These are phyloP conservation scores for Cyanodermella asteris DNA, from an alignment of 2,329 filamentous ascomycete species.

Conservation along the genomic window DNA sequence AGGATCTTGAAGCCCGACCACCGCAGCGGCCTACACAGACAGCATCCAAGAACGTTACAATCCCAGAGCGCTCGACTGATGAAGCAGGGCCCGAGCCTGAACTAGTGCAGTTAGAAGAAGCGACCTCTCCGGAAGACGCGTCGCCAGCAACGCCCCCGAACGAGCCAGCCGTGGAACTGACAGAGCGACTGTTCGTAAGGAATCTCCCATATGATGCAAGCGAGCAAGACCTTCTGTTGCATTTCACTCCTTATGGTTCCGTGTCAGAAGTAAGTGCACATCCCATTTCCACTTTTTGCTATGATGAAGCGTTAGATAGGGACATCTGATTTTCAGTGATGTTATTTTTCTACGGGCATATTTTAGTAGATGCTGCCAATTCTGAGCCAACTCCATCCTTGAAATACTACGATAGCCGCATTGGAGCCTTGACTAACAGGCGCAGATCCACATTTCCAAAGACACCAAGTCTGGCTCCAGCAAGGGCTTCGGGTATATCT, in stretches of 20 bases:
- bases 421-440: no score
- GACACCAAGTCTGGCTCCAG: constrained; percentile 46
- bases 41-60: constrained; percentile 1
- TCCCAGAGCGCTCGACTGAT: constrained; percentile 12
- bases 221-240: constrained; percentile 50
- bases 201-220: constrained; percentile 68
- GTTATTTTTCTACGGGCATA: constrained; percentile 85
- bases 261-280: constrained; percentile 61
- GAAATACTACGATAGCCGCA: constrained; percentile 23
- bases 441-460: constrained; percentile 74
- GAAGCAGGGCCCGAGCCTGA: constrained; percentile 34
- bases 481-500: constrained; percentile 81
- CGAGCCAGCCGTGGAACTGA: constrained; percentile 22
- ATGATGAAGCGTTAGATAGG: constrained; percentile 99
- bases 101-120: neutral
- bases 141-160: neutral
- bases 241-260: constrained; percentile 50
- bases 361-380: constrained; percentile 99
- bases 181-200: constrained; percentile 62
- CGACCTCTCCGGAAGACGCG: neutral
- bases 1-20: constrained; percentile 22
- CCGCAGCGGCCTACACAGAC: constrained; percentile 2
- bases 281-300: constrained; percentile 16
- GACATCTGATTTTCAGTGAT: constrained; percentile 95
- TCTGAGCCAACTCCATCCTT: no score